Evolutionary conservation across 2,329 filamentous ascomycete species (phyloP).

Genomic region (Aplosporella prunicola): DNA sequence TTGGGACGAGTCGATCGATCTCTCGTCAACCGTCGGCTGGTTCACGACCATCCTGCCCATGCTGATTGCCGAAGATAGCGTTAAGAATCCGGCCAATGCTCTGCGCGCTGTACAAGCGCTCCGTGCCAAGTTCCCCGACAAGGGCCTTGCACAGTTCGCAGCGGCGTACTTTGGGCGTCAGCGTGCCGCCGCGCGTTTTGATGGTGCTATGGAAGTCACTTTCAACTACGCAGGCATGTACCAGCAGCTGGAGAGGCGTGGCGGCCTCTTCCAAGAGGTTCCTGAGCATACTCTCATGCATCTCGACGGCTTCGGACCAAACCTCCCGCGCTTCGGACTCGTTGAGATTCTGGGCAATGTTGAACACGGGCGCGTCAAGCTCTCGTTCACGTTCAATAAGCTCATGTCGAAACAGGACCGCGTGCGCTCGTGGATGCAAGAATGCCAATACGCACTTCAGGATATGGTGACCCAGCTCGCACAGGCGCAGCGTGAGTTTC

Average conservation of each 20-base stretch:
- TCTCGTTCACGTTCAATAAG: constrained; percentile 43
- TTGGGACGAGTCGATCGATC: constrained; percentile 15
- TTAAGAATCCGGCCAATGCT: background rate
- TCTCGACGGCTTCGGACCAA: background rate
- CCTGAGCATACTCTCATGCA: background rate
- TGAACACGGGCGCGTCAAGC: constrained; percentile 36
- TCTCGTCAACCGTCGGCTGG: constrained; percentile 19
- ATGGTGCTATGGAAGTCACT: constrained; percentile 49
- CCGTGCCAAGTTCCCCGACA: constrained; percentile 2
- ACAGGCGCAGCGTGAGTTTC: background rate
- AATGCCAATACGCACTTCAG: constrained; percentile 27
- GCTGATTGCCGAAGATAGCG: background rate
- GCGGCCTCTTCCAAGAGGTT: constrained; percentile 3
- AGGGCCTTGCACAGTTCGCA: constrained; percentile 3
- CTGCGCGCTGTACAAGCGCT: background rate
- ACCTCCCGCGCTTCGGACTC: constrained; percentile 36
- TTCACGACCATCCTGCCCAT: constrained; percentile 11
- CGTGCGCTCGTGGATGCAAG: constrained; percentile 35
- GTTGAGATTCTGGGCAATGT: constrained; percentile 46
- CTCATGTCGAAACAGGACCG: constrained; percentile 37
- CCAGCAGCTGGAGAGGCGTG: constrained; percentile 36
- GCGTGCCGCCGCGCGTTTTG: too few species aligned
- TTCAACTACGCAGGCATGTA: constrained; percentile 48
- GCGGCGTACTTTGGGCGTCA: background rate
- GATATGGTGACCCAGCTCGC: constrained; percentile 18